Evolutionary conservation across 768 basidiomycete species (phyloP).

Genomic region (Candolleomyces eurysporus): DNA sequence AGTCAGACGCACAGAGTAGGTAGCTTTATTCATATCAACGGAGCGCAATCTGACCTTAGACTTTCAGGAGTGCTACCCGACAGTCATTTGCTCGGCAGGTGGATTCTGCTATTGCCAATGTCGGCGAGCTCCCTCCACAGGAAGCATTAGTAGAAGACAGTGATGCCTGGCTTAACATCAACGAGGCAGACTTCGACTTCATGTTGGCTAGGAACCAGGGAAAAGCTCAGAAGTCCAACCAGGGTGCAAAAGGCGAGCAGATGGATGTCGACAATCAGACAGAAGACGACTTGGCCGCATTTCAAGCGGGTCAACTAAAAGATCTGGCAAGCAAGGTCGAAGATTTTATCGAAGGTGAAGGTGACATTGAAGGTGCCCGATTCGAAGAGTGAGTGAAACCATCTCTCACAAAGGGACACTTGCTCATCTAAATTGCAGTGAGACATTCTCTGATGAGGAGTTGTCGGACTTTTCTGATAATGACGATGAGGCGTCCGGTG

Average conservation of each 20-base stretch:
- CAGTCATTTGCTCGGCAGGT: conserved; percentile 77
- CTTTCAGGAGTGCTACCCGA: conserved; percentile 52
- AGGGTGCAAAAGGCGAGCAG: conserved; percentile 20
- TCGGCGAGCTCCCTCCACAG: conserved; percentile 26
- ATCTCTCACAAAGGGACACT: neutral
- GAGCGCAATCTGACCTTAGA: neutral
- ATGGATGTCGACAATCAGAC: conserved; percentile 51
- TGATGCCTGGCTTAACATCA: conserved; percentile 86
- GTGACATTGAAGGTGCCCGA: conserved; percentile 82
- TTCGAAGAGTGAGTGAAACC: conserved; percentile 78
- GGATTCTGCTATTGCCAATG: conserved; percentile 55
- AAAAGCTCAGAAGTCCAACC: conserved; percentile 7
- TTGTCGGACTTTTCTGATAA: conserved; percentile 1
- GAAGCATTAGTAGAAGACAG: conserved; percentile 52
- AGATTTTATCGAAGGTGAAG: conserved; percentile 87
- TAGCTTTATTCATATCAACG: neutral
- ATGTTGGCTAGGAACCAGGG: conserved; percentile 53
- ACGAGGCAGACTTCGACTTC: conserved; percentile 72
- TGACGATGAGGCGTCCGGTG: conserved; percentile 36
- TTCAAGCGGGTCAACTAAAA: conserved; percentile 69
- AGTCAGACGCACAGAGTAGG: conserved; percentile 66
- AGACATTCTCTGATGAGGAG: conserved; percentile 47
- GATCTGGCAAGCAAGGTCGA: conserved; percentile 84
- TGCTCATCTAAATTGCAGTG: conserved; percentile 19
- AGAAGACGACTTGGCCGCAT: conserved; percentile 54